Evolutionary conservation across 108 stramenopile species (phyloP), one percentile per base, ranked within the genome.

Genomic region (Heterococcus sp.): DNA sequence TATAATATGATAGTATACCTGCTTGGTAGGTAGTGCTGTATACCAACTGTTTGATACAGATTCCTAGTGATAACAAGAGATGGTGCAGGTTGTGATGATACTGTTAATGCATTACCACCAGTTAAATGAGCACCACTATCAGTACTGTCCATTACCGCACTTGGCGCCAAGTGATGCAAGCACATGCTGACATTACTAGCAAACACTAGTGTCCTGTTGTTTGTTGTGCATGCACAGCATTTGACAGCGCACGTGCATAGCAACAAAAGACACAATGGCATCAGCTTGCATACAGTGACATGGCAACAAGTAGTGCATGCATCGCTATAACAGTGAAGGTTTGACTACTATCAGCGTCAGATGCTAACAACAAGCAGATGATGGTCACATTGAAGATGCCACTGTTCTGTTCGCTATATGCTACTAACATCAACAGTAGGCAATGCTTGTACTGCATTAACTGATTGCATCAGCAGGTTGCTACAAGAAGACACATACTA

Each of bases 21-120:
- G 46, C 14, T 14, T 14, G 46, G 46, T 58, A 58, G 8, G 46
- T 58, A 58, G 46, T 21, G 8, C 46, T 58, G 94, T 0, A 89
- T 87, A 36, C 96, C 96, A 40, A 96, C 85, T 14, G 91, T 79
- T 5, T 92, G 84, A 78, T 91, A 89, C 65, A 94, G 84, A 4
- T 93, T 92, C 38, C 95, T 84, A 0, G 94, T 92, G 64, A 98
- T 89, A 68, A 96, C 75, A 75, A 98, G 80, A 11, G 94, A 90
- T 0, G 95, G 90, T 28, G 76, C 46, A 21, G 46, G 46, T n/a
- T 8, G 46, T 8, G 46, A 8, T 58, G 46, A 58, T 58, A 58
- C 14, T n/a, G n/a, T 14, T 8, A 58, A 21, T 8, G 46, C 46
- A 21, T 58, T 58, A 21, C 46, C 46, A 8, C 46, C 46, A 8